Evolutionary conservation across 768 basidiomycete species (phyloP), one percentile per base, ranked within the genome.

Genomic region (Lactarius trivialis): DNA sequence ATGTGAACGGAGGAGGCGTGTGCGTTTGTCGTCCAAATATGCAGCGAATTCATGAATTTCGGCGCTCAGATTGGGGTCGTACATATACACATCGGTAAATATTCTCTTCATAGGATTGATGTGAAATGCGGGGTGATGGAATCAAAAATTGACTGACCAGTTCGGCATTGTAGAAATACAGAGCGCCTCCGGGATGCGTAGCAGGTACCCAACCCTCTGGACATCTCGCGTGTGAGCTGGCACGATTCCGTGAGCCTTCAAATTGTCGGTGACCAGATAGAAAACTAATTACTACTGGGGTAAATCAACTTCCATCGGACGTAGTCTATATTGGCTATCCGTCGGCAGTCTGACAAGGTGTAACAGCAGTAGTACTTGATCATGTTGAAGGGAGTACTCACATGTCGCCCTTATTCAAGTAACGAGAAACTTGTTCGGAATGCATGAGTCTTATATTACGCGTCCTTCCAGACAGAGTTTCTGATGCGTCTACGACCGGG

Each of bases 41-140:
- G 7, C 9, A 2, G 24, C 37, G 33, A 26, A 55, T 15, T 0
- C 1, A 7, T 41, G 1, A 0, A 63, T 55, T 36, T 63, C 53
- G 2, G 7, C 6, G 30, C 58, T 60, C 21, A 63, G 36, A 3
- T 33, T 7, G 26, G 5, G 14, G 30, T 63, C 36, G n/a, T 63
- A 60, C 62, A 63, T 55, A 37, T 63, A 60, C 9, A 55, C 62
- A 39, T 63, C 62, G 6, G 62, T 63, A 11, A 59, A 63, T 37
- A 51, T 55, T 9, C 24, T 59, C 62, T 63, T 15, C 39, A 9
- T 1, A n/a, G 11, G 7, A 5, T 34, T 28, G 19, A 55, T 24
- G 7, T 63, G 17, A 41, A 30, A 49, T 6, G 7, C 32, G 19
- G 19, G 1, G 7, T 28, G 24, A 26, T 7, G 2, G 19, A 55